These are phyloP conservation scores for Entomortierella beljakovae DNA, from an alignment of 192 early-diverging fungal genomes.

Conservation along the genomic window DNA sequence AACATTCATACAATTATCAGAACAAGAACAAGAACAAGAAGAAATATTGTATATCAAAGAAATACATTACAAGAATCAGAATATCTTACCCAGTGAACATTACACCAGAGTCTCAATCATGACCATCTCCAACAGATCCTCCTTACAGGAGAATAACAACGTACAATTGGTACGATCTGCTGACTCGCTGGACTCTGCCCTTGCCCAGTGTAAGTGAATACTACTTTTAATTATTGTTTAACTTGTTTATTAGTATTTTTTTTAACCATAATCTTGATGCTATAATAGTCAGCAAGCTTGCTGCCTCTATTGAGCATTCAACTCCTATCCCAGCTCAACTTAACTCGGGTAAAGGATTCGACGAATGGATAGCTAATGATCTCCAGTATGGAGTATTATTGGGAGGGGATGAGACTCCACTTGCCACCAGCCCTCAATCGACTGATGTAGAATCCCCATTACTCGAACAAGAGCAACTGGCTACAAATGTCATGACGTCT, in stretches of 20 bases:
- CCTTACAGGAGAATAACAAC: constrained; percentile 12
- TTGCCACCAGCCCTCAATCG: constrained; percentile 12
- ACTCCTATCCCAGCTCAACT: background rate
- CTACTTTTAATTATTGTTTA: background rate
- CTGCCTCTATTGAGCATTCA: constrained; percentile 16
- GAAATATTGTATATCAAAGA: background rate
- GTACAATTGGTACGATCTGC: constrained; percentile 19
- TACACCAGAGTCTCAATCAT: background rate
- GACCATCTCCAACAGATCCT: constrained; percentile 22
- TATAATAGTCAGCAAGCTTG: constrained; percentile 28
- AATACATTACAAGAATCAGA: constrained; percentile 5
- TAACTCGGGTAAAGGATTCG: constrained; percentile 18
- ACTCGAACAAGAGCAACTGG: constrained; percentile 4
- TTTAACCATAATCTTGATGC: background rate
- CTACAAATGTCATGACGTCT: background rate
- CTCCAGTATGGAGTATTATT: constrained; percentile 16
- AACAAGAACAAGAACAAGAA: constrained; percentile 24
- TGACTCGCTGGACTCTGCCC: constrained; percentile 39
- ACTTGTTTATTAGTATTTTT: background rate
- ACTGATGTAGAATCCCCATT: constrained; percentile 4
- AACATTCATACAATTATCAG: background rate
- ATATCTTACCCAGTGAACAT: constrained; percentile 6
- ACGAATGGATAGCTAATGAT: constrained; percentile 31
- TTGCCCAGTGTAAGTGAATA: constrained; percentile 33
- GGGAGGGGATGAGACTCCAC: constrained; percentile 5